phyloP scores from a whole-genome alignment of 1,284 basidiomycete species.

The Sphagnurus paluster region DNA sequence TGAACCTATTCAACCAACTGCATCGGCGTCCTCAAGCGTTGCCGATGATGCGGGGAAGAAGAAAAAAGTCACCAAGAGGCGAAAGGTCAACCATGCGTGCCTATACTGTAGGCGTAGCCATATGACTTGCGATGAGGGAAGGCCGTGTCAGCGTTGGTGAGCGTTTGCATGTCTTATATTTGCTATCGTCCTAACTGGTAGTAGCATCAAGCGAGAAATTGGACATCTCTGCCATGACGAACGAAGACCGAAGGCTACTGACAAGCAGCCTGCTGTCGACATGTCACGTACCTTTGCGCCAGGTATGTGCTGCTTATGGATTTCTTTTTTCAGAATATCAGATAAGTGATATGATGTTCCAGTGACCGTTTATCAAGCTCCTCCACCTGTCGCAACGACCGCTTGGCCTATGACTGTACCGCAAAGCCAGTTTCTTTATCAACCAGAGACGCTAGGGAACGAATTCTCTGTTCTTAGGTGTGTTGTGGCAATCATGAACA shows the following conservation, averaged over 20 bases:
- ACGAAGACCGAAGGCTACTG: constrained; percentile 54
- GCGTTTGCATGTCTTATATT: not conserved
- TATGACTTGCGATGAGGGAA: constrained; percentile 90
- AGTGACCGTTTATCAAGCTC: constrained; percentile 38
- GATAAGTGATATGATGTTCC: not conserved
- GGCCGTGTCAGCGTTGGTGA: constrained; percentile 89
- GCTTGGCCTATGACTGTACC: constrained; percentile 54
- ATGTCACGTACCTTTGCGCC: constrained; percentile 32
- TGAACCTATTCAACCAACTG: too few relatives aligned
- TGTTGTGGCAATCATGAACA: not conserved
- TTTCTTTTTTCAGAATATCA: not conserved
- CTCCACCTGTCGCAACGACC: constrained; percentile 31
- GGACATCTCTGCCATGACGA: constrained; percentile 91
- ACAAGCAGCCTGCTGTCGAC: constrained; percentile 37
- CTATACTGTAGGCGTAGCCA: constrained; percentile 92
- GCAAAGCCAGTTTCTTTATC: constrained; percentile 58
- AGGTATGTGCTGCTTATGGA: constrained; percentile 21
- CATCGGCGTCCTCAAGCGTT: too few relatives aligned
- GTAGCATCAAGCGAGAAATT: constrained; percentile 58
- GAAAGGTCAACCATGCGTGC: constrained; percentile 90
- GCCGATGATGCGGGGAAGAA: constrained; percentile 43
- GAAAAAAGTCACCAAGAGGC: constrained; percentile 66
- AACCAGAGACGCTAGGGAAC: constrained; percentile 70
- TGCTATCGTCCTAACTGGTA: not conserved
- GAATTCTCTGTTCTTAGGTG: constrained; percentile 82